Conservation (phyloP, 192 early-diverging fungal genomes). For the Pilaira anomala region DNA sequence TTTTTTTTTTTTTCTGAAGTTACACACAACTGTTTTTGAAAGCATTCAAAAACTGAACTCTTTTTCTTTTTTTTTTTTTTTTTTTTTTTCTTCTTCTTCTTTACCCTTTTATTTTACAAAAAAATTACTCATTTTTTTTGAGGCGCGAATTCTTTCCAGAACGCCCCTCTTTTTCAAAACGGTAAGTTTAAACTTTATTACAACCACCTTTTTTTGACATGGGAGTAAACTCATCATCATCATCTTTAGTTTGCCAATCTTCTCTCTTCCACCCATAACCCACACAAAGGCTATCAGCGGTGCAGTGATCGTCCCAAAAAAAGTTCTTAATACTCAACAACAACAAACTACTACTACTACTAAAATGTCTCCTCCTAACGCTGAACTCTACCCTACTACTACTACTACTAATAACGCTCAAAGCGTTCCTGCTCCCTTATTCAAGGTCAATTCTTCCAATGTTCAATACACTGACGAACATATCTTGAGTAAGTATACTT, state of each 20-base stretch:
- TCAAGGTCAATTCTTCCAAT: slow-evolving; percentile 87
- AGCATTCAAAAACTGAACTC: no score
- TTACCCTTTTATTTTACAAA: no score
- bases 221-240: slow-evolving; percentile 13
- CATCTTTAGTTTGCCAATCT: slow-evolving; percentile 43
- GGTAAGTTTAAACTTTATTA: slow-evolving; percentile 11
- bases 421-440: slow-evolving; percentile 50
- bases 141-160: slow-evolving; percentile 9
- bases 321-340: slow-evolving; percentile 13
- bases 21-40: no score
- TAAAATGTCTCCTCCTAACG: slow-evolving; percentile 36
- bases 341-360: no score
- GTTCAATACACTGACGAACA: slow-evolving; percentile 79
- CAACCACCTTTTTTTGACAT: no score
- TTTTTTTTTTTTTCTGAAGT: no score
- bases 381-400: slow-evolving; percentile 31
- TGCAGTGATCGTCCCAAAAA: slow-evolving; percentile 42
- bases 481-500: slow-evolving; percentile 85
- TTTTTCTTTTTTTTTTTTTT: no score
- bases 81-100: no score
- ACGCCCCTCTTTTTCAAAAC: slow-evolving; percentile 23
- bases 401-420: slow-evolving; percentile 30
- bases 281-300: slow-evolving; percentile 41
- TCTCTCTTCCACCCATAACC: slow-evolving; percentile 46
- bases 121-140: slow-evolving; percentile 4